A percentile compares a stretch with the other conserved stretches of the same genome.
Conservation (phyloP, 2,329 filamentous ascomycete species). For the Hymenotorrendiella dingleyae region DNA sequence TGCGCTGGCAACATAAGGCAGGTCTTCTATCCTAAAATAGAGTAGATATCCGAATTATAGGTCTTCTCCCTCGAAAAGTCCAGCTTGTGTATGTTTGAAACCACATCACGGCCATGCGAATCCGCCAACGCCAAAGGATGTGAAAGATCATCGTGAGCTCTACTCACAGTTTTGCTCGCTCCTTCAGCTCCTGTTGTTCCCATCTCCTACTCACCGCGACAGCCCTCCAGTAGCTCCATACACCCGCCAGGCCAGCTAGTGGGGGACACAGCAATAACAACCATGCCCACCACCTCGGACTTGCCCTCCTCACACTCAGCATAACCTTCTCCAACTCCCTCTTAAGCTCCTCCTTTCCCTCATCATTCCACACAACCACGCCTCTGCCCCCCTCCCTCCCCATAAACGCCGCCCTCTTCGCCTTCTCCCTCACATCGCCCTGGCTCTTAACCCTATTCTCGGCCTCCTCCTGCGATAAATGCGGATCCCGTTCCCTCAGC, state of each 20-base stretch:
- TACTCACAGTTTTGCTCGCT: conserved; percentile 52
- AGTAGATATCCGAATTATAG: too few relatives aligned
- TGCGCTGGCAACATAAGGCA: too few relatives aligned
- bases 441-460: conserved; percentile 82
- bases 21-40: too few relatives aligned
- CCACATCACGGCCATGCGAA: too few relatives aligned
- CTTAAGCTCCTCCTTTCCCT: conserved; percentile 62
- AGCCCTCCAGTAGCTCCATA: conserved; percentile 70
- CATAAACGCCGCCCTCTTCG: conserved; percentile 54
- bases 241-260: conserved; percentile 59
- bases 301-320: conserved; percentile 51
- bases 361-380: conserved; percentile 88
- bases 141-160: too few relatives aligned
- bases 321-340: conserved; percentile 62
- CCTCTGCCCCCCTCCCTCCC: conserved; percentile 59
- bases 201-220: conserved; percentile 63
- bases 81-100: too few relatives aligned
- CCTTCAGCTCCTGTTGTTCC: conserved; percentile 52
- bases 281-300: conserved; percentile 63
- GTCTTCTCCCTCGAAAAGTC: too few relatives aligned
- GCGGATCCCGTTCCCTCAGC: conserved; percentile 66
- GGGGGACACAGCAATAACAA: conserved; percentile 65
- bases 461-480: conserved; percentile 80
- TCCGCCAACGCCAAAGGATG: too few relatives aligned
- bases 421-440: conserved; percentile 80